These are phyloP conservation scores for Xylariaceae sp. DNA, from an alignment of 2,329 filamentous ascomycete species.

Conservation along the genomic window DNA sequence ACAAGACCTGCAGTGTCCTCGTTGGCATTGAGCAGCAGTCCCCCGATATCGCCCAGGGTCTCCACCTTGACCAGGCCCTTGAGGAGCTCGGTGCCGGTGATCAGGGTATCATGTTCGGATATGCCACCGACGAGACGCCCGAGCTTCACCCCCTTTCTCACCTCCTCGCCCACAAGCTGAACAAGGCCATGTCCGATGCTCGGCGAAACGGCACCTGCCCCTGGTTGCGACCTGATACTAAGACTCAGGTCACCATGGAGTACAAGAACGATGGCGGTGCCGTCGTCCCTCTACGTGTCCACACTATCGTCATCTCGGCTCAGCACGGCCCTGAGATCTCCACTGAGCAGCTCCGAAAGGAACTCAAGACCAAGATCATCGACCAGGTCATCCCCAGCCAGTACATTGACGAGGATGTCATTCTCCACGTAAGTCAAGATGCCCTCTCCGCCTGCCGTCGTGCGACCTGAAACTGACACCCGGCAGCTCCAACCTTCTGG, in stretches of 20 bases:
- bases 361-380: constrained; percentile 96
- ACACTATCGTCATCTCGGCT: constrained; percentile 94
- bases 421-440: constrained; percentile 73
- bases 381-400: constrained; percentile 88
- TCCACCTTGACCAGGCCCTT: constrained; percentile 94
- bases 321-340: constrained; percentile 86
- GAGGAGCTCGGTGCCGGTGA: constrained; percentile 98
- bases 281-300: constrained; percentile 84
- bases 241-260: constrained; percentile 99
- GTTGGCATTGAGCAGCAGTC: constrained; percentile 99
- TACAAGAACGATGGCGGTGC: constrained; percentile 95
- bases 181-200: constrained; percentile 86
- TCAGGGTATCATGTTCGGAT: constrained; percentile 99
- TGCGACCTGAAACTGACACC: constrained; percentile 6
- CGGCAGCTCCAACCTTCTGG: constrained; percentile 84
- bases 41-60: constrained; percentile 96
- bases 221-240: constrained; percentile 97
- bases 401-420: constrained; percentile 86
- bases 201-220: constrained; percentile 81
- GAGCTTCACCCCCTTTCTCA: constrained; percentile 94
- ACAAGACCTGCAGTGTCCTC: constrained; percentile 98
- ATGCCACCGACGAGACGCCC: constrained; percentile 98
- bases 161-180: constrained; percentile 93
- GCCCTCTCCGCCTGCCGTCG: background rate
- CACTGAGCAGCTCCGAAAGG: constrained; percentile 87